These are phyloP conservation scores for Jaltomata sinuosa DNA, from an alignment of 257 asterid genomes.

Conservation along the genomic window DNA sequence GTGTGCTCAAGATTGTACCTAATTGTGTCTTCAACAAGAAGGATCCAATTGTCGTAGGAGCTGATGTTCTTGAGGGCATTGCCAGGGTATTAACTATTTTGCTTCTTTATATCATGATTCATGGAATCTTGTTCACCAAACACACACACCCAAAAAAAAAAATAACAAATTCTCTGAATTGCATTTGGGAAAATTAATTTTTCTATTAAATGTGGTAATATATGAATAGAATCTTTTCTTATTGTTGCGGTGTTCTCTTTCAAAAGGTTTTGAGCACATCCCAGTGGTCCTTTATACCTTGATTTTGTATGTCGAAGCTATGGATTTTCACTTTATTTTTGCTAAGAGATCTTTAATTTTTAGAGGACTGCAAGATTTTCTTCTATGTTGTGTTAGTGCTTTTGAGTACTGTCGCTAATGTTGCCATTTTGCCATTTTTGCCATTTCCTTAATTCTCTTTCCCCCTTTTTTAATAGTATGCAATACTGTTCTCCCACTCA, in stretches of 20 bases:
- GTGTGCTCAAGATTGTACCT: constrained; percentile 86
- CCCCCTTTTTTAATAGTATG: neutral
- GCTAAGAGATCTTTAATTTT: neutral
- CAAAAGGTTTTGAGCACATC: neutral
- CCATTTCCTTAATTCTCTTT: neutral
- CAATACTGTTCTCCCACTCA: neutral
- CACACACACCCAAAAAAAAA: neutral
- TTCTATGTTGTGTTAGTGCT: neutral
- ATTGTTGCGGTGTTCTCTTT: neutral
- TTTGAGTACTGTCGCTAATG: neutral
- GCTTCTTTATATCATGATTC: neutral
- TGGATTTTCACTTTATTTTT: neutral
- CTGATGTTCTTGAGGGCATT: constrained; percentile 76
- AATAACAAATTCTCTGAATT: neutral
- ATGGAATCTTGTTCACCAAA: neutral
- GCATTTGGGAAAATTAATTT: neutral
- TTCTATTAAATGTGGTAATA: neutral
- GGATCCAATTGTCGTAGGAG: constrained; percentile 96
- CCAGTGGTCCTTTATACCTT: neutral
- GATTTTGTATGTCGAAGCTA: neutral
- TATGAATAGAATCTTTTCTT: neutral
- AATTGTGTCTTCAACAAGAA: constrained; percentile 78
- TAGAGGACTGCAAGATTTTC: neutral
- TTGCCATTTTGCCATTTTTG: neutral
- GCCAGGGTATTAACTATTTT: constrained; percentile 48